These are phyloP conservation scores for Hypoxylon sp. DNA, from an alignment of 2,329 filamentous ascomycete genomes.

Conservation along the genomic window DNA sequence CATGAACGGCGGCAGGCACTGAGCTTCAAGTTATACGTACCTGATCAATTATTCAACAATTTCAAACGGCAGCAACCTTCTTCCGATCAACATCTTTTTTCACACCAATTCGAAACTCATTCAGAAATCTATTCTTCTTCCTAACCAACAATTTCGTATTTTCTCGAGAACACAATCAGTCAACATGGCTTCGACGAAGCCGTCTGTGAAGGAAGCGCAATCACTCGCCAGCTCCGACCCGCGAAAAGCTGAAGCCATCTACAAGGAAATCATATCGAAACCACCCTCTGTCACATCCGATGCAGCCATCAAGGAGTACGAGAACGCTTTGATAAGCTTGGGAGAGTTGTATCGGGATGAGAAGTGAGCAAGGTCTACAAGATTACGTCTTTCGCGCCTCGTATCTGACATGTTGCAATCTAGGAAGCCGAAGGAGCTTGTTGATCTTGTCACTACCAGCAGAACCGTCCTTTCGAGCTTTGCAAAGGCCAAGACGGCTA, in stretches of 20 bases:
- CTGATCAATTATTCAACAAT: conserved; percentile 1
- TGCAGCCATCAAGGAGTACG: conserved; percentile 88
- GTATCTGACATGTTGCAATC: conserved; percentile 44
- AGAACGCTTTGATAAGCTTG: conserved; percentile 84
- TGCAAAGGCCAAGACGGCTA: conserved; percentile 98
- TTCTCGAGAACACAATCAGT: conserved; percentile 21
- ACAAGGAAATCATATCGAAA: conserved; percentile 88
- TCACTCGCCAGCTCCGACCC: conserved; percentile 82
- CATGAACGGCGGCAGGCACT: conserved; percentile 6
- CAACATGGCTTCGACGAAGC: conserved; percentile 45
- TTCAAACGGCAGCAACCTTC: no score
- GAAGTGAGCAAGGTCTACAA: conserved; percentile 64
- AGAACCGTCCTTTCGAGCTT: conserved; percentile 93
- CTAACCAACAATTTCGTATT: background rate
- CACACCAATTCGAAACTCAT: conserved; percentile 3
- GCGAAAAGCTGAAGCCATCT: conserved; percentile 83
- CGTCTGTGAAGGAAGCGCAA: conserved; percentile 82
- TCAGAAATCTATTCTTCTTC: background rate
- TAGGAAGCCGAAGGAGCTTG: conserved; percentile 83
- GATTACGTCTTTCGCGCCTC: conserved; percentile 2
- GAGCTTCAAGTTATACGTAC: conserved; percentile 19
- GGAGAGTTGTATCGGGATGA: conserved; percentile 93
- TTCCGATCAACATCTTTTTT: conserved; percentile 5
- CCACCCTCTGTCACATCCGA: conserved; percentile 84
- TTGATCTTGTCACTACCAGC: conserved; percentile 88